Evolutionary conservation across 805 yeast species (phyloP), one percentile per base, ranked within the genome.

Genomic region (Nadsonia fulvescens): DNA sequence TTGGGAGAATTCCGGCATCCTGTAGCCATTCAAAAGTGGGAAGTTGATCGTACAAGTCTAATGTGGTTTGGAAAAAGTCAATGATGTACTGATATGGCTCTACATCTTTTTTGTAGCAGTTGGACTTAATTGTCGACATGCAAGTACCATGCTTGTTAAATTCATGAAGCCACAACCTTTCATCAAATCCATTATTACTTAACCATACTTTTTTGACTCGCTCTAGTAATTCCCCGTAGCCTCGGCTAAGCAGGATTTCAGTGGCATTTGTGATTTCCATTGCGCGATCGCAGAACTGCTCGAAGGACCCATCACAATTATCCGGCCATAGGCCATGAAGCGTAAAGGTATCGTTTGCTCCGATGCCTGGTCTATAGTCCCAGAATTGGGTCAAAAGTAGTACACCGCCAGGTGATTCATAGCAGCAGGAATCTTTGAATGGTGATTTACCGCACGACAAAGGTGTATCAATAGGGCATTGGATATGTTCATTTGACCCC

Each of bases 121-220:
- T 38, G 3, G 89, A 77, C 30, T 61, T 66, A 23, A 83, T 54
- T 1, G 94, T 81, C 24, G 71, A 66, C 61, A 82, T 70, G 51
- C 95, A 83, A 6, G 93, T 81, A 13, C 83, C 95, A 46, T 83
- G 96, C 47, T 83, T 83, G 54, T 83, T 82, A 60, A 66, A 83
- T 50, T 83, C 95, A 49, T 83, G 94, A 18, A 64, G 59, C 96
- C 96, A 83, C 26, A 83, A 53, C 5, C 59, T 44, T 31, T 66
- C 70, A 44, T 75, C 86, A 30, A 63, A 47, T 7, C 79, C 79
- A 25, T 65, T 67, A 41, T 62, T 63, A 40, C 74, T 72, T 45
- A 74, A 72, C 95, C 95, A 83, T 33, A 59, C 49, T 15, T 41
- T 40, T 14, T 52, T 36, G 79, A 83, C 67, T 32, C 61, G 58